Conservation (phyloP, 805 yeast species). For the Candida sphagnicola region DNA sequence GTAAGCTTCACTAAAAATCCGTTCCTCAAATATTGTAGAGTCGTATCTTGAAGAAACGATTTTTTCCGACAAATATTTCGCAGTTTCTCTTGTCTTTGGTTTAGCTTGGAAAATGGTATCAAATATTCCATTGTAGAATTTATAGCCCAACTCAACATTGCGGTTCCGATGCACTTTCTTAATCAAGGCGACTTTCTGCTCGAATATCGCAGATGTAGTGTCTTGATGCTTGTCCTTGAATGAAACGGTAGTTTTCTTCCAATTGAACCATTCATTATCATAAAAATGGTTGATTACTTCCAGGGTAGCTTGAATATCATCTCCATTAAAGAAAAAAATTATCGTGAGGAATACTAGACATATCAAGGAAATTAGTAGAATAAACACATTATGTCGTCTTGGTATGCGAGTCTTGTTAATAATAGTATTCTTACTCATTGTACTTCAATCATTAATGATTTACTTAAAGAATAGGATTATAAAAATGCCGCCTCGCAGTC, state of each 20-base stretch:
- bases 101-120: slow-evolving; percentile 35
- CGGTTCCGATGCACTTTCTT: slow-evolving; percentile 4
- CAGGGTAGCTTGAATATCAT: background rate
- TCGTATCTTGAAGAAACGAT: slow-evolving; percentile 53
- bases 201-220: background rate
- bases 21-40: slow-evolving; percentile 27
- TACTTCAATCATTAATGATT: too few relatives aligned
- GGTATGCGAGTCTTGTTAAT: background rate
- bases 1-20: slow-evolving; percentile 44
- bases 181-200: slow-evolving; percentile 1
- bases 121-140: slow-evolving; percentile 42
- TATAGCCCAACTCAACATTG: slow-evolving; percentile 30
- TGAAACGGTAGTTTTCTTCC: slow-evolving; percentile 1
- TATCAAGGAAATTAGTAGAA: background rate
- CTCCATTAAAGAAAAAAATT: background rate
- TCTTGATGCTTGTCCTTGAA: background rate
- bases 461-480: too few relatives aligned
- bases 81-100: slow-evolving; percentile 43
- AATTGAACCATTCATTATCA: background rate
- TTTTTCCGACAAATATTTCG: slow-evolving; percentile 41
- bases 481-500: too few relatives aligned
- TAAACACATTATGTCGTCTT: background rate
- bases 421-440: background rate
- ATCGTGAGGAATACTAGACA: background rate
- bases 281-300: background rate